A percentile compares a stretch with the other conserved stretches of the same genome.
phyloP scores from a whole-genome alignment of 2,329 filamentous ascomycete genomes.

The Diaporthe velutina region DNA sequence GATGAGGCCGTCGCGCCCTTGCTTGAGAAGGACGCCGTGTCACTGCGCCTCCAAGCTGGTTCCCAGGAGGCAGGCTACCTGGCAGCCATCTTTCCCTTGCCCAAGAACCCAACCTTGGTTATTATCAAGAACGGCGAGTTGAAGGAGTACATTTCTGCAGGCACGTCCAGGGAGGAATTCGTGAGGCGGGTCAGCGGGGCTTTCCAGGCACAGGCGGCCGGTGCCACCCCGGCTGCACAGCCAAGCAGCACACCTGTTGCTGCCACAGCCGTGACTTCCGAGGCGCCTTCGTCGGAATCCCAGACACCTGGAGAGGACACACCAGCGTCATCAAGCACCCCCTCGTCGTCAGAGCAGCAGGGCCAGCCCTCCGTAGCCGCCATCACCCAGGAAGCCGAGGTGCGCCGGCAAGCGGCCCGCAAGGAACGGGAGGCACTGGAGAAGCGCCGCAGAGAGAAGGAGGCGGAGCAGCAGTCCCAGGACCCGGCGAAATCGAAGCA shows the following conservation, averaged over 20 bases:
- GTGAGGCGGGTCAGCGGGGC: conserved; percentile 64
- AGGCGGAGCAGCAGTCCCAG: conserved; percentile 50
- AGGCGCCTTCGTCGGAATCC: conserved; percentile 36
- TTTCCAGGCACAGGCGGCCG: conserved; percentile 44
- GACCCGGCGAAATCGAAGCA: conserved; percentile 40
- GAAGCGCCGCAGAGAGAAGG: conserved; percentile 51
- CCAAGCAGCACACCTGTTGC: conserved; percentile 34
- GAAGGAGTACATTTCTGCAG: conserved; percentile 80
- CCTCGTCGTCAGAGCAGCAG: conserved; percentile 37
- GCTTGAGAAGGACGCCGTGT: conserved; percentile 73
- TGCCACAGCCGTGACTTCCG: conserved; percentile 27
- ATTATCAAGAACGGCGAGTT: conserved; percentile 84
- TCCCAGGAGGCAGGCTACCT: conserved; percentile 87
- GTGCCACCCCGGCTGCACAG: conserved; percentile 18
- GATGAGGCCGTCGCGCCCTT: conserved; percentile 66
- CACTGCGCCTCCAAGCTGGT: conserved; percentile 77
- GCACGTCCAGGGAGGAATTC: conserved; percentile 76
- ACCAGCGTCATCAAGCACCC: conserved; percentile 39
- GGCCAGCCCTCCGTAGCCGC: conserved; percentile 2
- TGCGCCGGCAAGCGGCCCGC: conserved; percentile 58
- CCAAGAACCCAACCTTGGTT: conserved; percentile 81
- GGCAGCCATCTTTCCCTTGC: conserved; percentile 85
- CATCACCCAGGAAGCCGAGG: conserved; percentile 40
- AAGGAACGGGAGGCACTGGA: conserved; percentile 61
- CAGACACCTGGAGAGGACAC: conserved; percentile 43